These are phyloP conservation scores for Zasmidium citrigriseum DNA, from an alignment of 2,329 filamentous ascomycete genomes.

Conservation along the genomic window DNA sequence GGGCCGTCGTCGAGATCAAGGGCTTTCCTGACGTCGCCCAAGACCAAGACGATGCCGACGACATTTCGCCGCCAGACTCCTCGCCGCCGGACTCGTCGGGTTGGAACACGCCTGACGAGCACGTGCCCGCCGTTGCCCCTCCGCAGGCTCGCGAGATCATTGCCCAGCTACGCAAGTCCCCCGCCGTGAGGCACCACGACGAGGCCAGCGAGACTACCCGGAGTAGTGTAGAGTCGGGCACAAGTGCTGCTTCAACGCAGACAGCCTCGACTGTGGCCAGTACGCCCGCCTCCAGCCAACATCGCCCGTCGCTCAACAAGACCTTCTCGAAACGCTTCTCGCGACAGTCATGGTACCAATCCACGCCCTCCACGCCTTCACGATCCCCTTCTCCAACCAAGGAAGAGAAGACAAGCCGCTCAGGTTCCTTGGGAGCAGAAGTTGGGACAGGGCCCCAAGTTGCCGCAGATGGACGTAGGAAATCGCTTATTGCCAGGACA, in stretches of 20 bases:
- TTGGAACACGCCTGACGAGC: conserved; percentile 46
- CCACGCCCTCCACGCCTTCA: conserved; percentile 29
- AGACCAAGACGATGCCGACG: conserved; percentile 32
- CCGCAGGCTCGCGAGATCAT: conserved; percentile 34
- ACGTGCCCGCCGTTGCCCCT: conserved; percentile 25
- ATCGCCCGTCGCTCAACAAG: conserved; percentile 22
- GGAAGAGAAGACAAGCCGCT: conserved; percentile 5
- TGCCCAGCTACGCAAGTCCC: conserved; percentile 34
- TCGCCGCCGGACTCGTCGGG: conserved; percentile 44
- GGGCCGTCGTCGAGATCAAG: conserved; percentile 43
- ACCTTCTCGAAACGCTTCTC: conserved; percentile 30
- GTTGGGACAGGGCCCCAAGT: background rate
- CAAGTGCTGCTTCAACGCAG: conserved; percentile 24
- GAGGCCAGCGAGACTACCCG: conserved; percentile 22
- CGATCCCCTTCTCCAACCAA: conserved; percentile 37
- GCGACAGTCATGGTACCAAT: conserved; percentile 31
- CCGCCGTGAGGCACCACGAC: conserved; percentile 22
- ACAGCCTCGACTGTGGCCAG: conserved; percentile 26
- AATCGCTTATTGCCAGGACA: conserved; percentile 15
- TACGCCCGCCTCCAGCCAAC: conserved; percentile 23
- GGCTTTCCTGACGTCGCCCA: conserved; percentile 29
- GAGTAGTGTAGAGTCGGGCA: conserved; percentile 26
- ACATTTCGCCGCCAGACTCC: conserved; percentile 31
- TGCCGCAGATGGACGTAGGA: conserved; percentile 15
- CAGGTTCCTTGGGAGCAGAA: conserved; percentile 2